Evolutionary conservation across 2,329 filamentous ascomycete species (phyloP).

Genomic region (Diaporthe ilicicola): DNA sequence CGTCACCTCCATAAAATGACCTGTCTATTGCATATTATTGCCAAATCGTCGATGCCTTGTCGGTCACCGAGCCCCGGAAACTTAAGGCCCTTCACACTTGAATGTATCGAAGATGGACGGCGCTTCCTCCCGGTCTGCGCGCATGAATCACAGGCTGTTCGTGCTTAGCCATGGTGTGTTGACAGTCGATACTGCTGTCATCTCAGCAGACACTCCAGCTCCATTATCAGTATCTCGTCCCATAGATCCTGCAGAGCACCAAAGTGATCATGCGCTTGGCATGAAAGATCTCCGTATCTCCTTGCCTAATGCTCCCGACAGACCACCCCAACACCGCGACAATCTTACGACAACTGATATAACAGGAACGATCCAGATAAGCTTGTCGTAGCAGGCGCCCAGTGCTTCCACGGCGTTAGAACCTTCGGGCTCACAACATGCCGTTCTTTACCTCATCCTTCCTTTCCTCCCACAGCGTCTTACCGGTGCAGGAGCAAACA

Average conservation of each 20-base stretch:
- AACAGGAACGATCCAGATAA: no score
- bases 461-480: constrained; percentile 98
- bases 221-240: neutral
- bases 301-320: neutral
- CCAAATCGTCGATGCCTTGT: neutral
- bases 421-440: constrained; percentile 73
- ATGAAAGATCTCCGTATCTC: neutral
- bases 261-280: neutral
- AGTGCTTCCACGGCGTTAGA: neutral
- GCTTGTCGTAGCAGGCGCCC: no score
- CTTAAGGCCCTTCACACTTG: neutral
- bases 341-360: neutral
- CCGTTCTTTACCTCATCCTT: constrained; percentile 88
- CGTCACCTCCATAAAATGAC: neutral
- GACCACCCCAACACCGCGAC: neutral
- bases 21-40: neutral
- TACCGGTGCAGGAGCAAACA: constrained; percentile 96
- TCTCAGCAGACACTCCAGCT: neutral
- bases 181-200: neutral
- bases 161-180: neutral
- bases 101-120: no score
- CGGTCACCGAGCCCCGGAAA: neutral
- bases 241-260: neutral
- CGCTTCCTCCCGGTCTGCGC: neutral
- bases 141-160: neutral